Percentiles rank a stretch among this genome's conserved stretches.
These are phyloP conservation scores for Cucurbita moschata DNA, from an alignment of 306 rosid species.

Conservation along the genomic window DNA sequence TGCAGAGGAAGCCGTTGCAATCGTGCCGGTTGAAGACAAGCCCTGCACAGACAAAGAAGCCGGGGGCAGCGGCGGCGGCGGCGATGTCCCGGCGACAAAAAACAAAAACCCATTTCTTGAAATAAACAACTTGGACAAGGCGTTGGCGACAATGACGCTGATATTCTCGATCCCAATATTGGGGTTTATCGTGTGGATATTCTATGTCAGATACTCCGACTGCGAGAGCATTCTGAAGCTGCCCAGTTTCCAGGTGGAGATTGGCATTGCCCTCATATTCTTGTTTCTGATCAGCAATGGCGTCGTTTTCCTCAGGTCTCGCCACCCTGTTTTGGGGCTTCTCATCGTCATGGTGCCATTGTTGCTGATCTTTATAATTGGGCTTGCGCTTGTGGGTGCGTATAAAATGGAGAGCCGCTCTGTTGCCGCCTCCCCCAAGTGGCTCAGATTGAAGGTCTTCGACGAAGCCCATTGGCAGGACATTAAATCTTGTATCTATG, in stretches of 20 bases:
- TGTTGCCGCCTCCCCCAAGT: constrained; percentile 17
- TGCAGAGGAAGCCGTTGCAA: neutral
- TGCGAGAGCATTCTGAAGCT: constrained; percentile 13
- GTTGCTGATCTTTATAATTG: constrained; percentile 9
- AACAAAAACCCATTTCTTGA: neutral
- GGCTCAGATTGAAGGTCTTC: constrained; percentile 12
- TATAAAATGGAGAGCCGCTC: constrained; percentile 7
- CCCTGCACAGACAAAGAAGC: neutral
- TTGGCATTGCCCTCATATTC: neutral
- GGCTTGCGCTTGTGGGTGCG: constrained; percentile 14
- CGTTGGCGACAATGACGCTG: neutral
- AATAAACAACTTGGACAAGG: neutral
- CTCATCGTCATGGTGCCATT: constrained; percentile 9
- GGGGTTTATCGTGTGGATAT: constrained; percentile 14
- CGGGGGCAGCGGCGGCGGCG: neutral
- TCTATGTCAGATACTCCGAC: constrained; percentile 5
- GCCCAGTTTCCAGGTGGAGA: constrained; percentile 2
- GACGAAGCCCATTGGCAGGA: constrained; percentile 3
- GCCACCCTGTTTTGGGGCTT: constrained; percentile 14
- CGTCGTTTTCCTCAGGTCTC: neutral
- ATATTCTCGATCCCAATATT: constrained; percentile 15
- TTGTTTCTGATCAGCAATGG: constrained; percentile 10
- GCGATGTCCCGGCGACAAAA: neutral
- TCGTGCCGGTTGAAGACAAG: neutral
- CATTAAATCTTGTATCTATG: constrained; percentile 13